Evolutionary conservation across 2,329 filamentous ascomycete genomes (phyloP).

Genomic region (Apiospora rasikravindrae): DNA sequence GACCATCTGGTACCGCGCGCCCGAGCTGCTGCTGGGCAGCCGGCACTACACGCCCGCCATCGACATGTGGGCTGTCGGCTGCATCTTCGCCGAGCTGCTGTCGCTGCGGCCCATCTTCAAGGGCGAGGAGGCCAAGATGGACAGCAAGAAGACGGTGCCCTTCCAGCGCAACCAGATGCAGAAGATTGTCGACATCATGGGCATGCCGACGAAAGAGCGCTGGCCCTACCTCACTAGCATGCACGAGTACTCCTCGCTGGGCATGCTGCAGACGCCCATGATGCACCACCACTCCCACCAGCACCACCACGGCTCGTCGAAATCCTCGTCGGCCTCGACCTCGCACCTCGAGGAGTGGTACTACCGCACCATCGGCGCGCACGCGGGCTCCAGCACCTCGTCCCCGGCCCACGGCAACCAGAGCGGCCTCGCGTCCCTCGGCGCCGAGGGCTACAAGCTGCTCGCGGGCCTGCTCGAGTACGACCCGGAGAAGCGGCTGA

Average conservation of each 20-base stretch:
- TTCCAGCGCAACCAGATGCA: conserved; percentile 99
- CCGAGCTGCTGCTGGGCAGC: conserved; percentile 88
- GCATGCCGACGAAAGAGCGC: conserved; percentile 82
- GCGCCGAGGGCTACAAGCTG: conserved; percentile 80
- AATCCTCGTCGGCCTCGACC: conserved; percentile 64
- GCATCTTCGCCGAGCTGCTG: conserved; percentile 94
- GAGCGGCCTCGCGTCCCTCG: conserved; percentile 61
- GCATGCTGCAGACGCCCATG: conserved; percentile 57
- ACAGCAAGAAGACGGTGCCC: conserved; percentile 94
- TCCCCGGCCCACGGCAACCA: conserved; percentile 20
- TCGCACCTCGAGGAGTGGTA: conserved; percentile 46
- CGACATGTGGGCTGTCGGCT: conserved; percentile 96
- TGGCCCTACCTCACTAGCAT: conserved; percentile 87
- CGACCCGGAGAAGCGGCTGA: conserved; percentile 86
- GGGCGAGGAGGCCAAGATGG: conserved; percentile 98
- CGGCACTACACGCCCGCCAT: conserved; percentile 98
- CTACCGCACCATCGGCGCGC: conserved; percentile 36
- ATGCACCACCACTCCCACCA: conserved; percentile 49
- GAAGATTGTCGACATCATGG: conserved; percentile 97
- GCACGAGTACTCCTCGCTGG: conserved; percentile 82
- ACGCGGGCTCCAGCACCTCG: conserved; percentile 25
- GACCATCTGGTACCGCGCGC: conserved; percentile 98
- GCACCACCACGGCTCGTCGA: conserved; percentile 49
- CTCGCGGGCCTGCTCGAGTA: conserved; percentile 87
- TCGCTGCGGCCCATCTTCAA: conserved; percentile 95